phyloP scores from a whole-genome alignment of 2,329 filamentous ascomycete genomes.

The Botrytis paeoniae region DNA sequence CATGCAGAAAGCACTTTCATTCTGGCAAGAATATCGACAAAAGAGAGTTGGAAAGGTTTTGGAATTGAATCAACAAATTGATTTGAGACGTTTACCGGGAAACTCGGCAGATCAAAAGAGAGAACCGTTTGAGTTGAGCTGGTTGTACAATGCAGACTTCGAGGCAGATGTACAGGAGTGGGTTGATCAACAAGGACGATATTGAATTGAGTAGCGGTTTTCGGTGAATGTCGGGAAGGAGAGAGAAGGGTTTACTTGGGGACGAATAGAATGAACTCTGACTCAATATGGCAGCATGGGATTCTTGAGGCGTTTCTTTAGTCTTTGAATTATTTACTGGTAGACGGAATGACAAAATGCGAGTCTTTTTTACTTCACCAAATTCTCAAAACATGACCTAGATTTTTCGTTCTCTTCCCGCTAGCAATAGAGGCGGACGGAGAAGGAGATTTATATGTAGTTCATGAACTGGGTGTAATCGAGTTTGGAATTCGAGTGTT shows the following conservation, averaged over 20 bases:
- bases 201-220: not conserved
- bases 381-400: no score
- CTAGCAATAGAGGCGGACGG: not conserved
- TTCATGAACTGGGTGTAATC: not conserved
- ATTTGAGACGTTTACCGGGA: slow-evolving; percentile 28
- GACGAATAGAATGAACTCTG: not conserved
- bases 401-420: not conserved
- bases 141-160: slow-evolving; percentile 24
- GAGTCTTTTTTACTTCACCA: not conserved
- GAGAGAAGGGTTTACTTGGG: not conserved
- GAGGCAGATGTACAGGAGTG: slow-evolving; percentile 21
- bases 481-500: not conserved
- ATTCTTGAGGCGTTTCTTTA: not conserved
- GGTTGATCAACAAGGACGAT: slow-evolving; percentile 13
- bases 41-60: slow-evolving; percentile 47
- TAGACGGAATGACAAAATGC: not conserved
- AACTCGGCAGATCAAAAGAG: slow-evolving; percentile 40
- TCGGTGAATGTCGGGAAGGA: not conserved
- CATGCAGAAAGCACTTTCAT: slow-evolving; percentile 36
- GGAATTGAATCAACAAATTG: slow-evolving; percentile 47
- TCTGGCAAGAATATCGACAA: slow-evolving; percentile 50
- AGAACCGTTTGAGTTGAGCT: slow-evolving; percentile 39
- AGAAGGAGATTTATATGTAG: not conserved
- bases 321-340: not conserved
- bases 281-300: not conserved